Percentiles rank a stretch among this genome's conserved stretches.
These are phyloP conservation scores for Aspergillus intermedius DNA, from an alignment of 2,329 filamentous ascomycete genomes.

Conservation along the genomic window DNA sequence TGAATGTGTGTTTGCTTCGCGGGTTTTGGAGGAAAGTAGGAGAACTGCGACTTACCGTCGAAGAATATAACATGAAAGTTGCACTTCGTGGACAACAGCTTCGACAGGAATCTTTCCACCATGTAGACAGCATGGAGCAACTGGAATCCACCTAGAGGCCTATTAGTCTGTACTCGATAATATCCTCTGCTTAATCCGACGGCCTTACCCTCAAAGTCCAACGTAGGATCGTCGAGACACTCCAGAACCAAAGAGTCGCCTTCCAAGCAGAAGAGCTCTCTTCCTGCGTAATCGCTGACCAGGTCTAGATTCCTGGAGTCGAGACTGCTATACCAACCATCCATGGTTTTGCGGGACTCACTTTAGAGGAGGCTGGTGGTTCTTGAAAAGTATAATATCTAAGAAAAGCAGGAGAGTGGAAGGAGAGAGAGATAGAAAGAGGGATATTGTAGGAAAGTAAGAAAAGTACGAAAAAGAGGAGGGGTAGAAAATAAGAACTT, in stretches of 20 bases:
- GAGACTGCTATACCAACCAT: conserved; percentile 5
- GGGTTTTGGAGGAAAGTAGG: not conserved
- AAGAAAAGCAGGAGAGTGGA: not conserved
- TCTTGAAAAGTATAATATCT: no score
- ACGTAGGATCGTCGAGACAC: conserved; percentile 5
- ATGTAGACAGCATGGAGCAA: conserved; percentile 6
- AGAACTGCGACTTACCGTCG: not conserved
- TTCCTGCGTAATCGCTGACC: conserved; percentile 7
- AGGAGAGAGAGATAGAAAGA: not conserved
- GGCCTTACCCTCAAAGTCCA: conserved; percentile 4
- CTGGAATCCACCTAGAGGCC: conserved; percentile 3
- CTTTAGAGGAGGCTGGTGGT: not conserved
- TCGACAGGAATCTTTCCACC: conserved; percentile 6
- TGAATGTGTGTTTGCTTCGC: not conserved
- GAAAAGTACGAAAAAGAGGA: not conserved
- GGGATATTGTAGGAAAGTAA: not conserved
- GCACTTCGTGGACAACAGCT: conserved; percentile 6
- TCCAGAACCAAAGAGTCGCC: conserved; percentile 10
- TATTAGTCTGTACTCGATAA: not conserved
- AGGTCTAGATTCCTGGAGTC: conserved; percentile 7
- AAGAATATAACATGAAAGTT: conserved; percentile 10
- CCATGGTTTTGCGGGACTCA: not conserved
- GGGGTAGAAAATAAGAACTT: not conserved
- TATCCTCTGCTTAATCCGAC: not conserved
- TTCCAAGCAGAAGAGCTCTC: conserved; percentile 9